Percentiles rank a stretch among this genome's conserved stretches.
Conservation (phyloP, 257 asterid species). For the Euphrasia confusa region DNA sequence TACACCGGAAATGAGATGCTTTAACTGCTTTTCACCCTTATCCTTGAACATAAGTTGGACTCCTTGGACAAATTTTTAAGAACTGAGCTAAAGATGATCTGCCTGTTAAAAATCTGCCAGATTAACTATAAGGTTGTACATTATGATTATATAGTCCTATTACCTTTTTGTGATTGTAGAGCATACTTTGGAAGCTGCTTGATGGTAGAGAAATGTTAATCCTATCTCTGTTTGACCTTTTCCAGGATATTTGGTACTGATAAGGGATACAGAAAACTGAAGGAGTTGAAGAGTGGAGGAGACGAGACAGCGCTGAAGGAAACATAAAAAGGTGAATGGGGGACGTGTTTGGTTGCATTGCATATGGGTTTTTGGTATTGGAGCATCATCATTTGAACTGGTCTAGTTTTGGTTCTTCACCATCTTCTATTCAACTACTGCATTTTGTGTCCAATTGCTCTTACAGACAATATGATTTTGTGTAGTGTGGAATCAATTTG, state of each 20-base stretch:
- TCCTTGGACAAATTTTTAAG: too few species aligned
- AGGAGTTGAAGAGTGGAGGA: constrained; percentile 56
- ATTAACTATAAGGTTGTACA: neutral
- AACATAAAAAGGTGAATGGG: neutral
- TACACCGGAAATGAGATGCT: constrained; percentile 8
- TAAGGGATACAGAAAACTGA: constrained; percentile 79
- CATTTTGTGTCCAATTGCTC: constrained; percentile 21
- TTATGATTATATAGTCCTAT: neutral
- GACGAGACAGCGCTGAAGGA: constrained; percentile 41
- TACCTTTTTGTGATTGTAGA: neutral
- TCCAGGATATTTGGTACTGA: constrained; percentile 90
- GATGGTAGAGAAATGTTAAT: neutral
- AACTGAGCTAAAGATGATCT: neutral
- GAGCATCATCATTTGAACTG: neutral
- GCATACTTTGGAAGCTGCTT: constrained; percentile 1
- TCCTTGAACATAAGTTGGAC: too few species aligned
- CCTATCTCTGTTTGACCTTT: constrained; percentile 1
- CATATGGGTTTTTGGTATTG: constrained; percentile 1
- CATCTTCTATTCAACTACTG: constrained; percentile 7
- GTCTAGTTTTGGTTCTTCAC: neutral
- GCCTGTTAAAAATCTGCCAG: constrained; percentile 3
- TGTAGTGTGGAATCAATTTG: constrained; percentile 2
- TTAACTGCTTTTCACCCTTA: neutral
- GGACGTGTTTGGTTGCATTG: neutral
- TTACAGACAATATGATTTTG: constrained; percentile 7